These are phyloP conservation scores for Juncus inflexus DNA, from an alignment of 176 grass and related monocot species.

Conservation along the genomic window DNA sequence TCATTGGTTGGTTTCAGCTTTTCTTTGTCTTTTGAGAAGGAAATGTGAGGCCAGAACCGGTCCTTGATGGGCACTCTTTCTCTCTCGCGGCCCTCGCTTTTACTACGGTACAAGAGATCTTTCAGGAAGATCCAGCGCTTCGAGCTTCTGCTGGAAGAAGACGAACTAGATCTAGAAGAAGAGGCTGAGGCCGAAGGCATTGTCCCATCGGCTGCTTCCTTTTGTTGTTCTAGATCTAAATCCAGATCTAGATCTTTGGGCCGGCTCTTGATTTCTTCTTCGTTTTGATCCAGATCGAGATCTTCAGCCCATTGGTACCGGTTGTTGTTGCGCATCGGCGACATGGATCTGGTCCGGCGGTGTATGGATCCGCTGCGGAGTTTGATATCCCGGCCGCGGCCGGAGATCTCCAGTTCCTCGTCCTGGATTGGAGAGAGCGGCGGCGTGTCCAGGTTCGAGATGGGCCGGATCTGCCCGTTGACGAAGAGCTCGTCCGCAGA, in stretches of 20 bases:
- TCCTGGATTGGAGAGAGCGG: constrained; percentile 49
- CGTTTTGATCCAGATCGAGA: not conserved
- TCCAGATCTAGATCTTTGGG: constrained; percentile 30
- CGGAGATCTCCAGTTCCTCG: constrained; percentile 28
- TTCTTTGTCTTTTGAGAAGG: constrained; percentile 45
- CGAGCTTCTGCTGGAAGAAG: constrained; percentile 45
- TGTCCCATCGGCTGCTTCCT: constrained; percentile 9
- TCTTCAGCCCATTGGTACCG: constrained; percentile 52
- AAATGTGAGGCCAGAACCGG: constrained; percentile 58
- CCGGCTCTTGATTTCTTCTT: constrained; percentile 16
- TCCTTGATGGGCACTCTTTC: constrained; percentile 36
- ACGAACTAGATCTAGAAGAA: constrained; percentile 42
- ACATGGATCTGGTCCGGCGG: constrained; percentile 78
- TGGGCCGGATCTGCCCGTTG: constrained; percentile 92
- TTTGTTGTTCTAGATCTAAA: constrained; percentile 6
- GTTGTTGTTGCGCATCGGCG: constrained; percentile 67
- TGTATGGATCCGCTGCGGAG: constrained; percentile 62
- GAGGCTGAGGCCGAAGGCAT: constrained; percentile 50
- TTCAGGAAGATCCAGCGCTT: constrained; percentile 85
- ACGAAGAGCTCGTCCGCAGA: constrained; percentile 92
- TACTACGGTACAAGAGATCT: constrained; percentile 94
- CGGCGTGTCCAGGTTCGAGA: constrained; percentile 58
- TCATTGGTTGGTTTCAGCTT: constrained; percentile 32
- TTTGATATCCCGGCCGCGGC: constrained; percentile 48
- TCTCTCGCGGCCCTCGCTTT: constrained; percentile 59